Evolutionary conservation across 2,329 filamentous ascomycete species (phyloP).

Genomic region (Stromatinia cepivora): DNA sequence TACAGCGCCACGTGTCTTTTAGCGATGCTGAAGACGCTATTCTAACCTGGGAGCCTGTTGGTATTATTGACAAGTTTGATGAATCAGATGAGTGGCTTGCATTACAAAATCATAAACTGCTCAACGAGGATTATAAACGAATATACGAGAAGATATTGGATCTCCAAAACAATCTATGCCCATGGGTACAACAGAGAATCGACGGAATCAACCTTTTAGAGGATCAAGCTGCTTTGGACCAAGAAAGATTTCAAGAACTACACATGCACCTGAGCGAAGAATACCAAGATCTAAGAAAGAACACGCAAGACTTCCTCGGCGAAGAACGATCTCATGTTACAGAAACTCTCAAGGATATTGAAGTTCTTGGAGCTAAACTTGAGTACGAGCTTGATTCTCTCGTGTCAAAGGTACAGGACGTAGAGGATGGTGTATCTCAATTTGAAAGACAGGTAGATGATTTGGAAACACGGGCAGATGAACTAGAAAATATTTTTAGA

Average conservation of each 20-base stretch:
- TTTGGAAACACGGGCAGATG: conserved; percentile 63
- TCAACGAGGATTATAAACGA: conserved; percentile 55
- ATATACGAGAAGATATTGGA: conserved; percentile 55
- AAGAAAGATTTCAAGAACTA: conserved; percentile 63
- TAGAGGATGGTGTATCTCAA: conserved; percentile 77
- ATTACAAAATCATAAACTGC: conserved; percentile 42
- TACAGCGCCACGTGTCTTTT: conserved; percentile 74
- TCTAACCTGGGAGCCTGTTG: conserved; percentile 62
- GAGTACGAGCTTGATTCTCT: conserved; percentile 88
- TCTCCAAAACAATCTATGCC: conserved; percentile 54
- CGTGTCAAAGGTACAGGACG: conserved; percentile 78
- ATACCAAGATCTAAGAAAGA: conserved; percentile 66
- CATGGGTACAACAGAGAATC: conserved; percentile 63
- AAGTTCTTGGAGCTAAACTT: conserved; percentile 77
- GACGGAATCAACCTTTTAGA: conserved; percentile 59
- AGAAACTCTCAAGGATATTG: conserved; percentile 75
- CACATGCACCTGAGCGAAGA: conserved; percentile 71
- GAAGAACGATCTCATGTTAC: conserved; percentile 68
- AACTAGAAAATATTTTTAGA: conserved; percentile 51
- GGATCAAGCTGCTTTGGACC: conserved; percentile 59
- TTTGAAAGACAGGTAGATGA: conserved; percentile 78
- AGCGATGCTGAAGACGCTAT: conserved; percentile 74
- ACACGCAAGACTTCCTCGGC: conserved; percentile 66
- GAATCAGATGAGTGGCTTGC: conserved; percentile 38
- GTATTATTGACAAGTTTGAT: conserved; percentile 44